Conservation (phyloP, 768 basidiomycete species). For the Mycena rebaudengoi region DNA sequence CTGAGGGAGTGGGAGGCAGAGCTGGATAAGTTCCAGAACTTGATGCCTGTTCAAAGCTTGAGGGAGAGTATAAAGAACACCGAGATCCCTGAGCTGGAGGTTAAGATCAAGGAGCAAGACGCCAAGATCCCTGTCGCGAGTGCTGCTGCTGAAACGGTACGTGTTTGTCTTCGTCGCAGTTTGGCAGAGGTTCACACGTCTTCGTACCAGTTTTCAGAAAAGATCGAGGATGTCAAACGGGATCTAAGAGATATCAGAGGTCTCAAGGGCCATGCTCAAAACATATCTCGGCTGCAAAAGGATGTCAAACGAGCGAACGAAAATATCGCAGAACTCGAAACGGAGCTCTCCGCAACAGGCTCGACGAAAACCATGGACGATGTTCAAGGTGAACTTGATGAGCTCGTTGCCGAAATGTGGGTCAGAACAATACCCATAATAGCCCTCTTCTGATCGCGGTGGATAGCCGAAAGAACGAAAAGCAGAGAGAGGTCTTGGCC, state of each 20-base stretch:
- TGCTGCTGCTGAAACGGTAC: slow-evolving; percentile 69
- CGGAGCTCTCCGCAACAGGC: slow-evolving; percentile 74
- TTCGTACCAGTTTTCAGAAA: slow-evolving; percentile 56
- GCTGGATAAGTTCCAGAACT: slow-evolving; percentile 60
- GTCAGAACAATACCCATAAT: slow-evolving; percentile 26
- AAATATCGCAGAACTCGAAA: slow-evolving; percentile 73
- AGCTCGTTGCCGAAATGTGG: slow-evolving; percentile 71
- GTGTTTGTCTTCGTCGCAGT: slow-evolving; percentile 21
- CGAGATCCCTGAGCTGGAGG: slow-evolving; percentile 76
- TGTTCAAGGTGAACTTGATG: slow-evolving; percentile 80
- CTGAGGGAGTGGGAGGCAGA: slow-evolving; percentile 68
- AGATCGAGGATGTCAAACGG: slow-evolving; percentile 59
- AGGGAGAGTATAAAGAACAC: slow-evolving; percentile 60
- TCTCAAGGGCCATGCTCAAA: slow-evolving; percentile 69
- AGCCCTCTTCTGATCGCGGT: neutral
- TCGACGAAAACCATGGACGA: slow-evolving; percentile 86
- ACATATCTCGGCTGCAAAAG: slow-evolving; percentile 64
- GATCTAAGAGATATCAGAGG: slow-evolving; percentile 67
- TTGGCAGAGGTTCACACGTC: neutral
- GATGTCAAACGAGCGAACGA: slow-evolving; percentile 67
- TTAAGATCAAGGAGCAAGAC: slow-evolving; percentile 66
- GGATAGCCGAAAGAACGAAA: slow-evolving; percentile 69
- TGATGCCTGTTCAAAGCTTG: slow-evolving; percentile 65
- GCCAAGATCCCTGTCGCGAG: slow-evolving; percentile 60
- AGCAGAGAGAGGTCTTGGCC: slow-evolving; percentile 64